A percentile compares a stretch with the other conserved stretches of the same genome.
Evolutionary conservation across 805 yeast species (phyloP).

Genomic region (Candida easanensis): DNA sequence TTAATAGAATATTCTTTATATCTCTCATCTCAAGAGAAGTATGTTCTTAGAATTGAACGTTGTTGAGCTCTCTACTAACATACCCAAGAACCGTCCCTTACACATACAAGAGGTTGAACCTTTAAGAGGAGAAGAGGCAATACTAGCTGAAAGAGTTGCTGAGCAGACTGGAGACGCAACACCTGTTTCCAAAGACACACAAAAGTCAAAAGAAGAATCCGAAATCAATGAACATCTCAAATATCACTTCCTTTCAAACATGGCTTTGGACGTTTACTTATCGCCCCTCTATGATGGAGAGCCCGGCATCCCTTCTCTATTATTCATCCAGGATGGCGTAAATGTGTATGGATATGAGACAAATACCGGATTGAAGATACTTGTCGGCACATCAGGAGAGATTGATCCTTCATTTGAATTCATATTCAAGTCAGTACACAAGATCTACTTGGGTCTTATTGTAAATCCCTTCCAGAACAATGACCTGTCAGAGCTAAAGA

Average conservation of each 20-base stretch:
- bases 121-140: slow-evolving; percentile 19
- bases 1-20: slow-evolving; percentile 36
- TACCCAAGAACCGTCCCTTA: slow-evolving; percentile 46
- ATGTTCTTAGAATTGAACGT: slow-evolving; percentile 1
- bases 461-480: slow-evolving; percentile 59
- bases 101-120: slow-evolving; percentile 55
- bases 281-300: slow-evolving; percentile 45
- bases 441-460: slow-evolving; percentile 49
- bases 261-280: slow-evolving; percentile 68
- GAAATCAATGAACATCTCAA: slow-evolving; percentile 34
- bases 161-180: slow-evolving; percentile 4
- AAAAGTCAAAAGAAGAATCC: not conserved
- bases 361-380: slow-evolving; percentile 63
- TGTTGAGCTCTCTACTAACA: not conserved
- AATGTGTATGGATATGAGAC: slow-evolving; percentile 69
- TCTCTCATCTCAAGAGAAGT: slow-evolving; percentile 50
- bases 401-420: slow-evolving; percentile 26
- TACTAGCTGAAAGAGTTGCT: slow-evolving; percentile 13
- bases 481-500: slow-evolving; percentile 16
- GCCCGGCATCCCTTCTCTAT: slow-evolving; percentile 35
- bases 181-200: not conserved
- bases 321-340: slow-evolving; percentile 66
- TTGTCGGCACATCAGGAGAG: slow-evolving; percentile 48
- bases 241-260: slow-evolving; percentile 70
- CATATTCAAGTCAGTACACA: slow-evolving; percentile 44